phyloP scores from a whole-genome alignment of 75 land plant species.

The Selaginella tamariscina region DNA sequence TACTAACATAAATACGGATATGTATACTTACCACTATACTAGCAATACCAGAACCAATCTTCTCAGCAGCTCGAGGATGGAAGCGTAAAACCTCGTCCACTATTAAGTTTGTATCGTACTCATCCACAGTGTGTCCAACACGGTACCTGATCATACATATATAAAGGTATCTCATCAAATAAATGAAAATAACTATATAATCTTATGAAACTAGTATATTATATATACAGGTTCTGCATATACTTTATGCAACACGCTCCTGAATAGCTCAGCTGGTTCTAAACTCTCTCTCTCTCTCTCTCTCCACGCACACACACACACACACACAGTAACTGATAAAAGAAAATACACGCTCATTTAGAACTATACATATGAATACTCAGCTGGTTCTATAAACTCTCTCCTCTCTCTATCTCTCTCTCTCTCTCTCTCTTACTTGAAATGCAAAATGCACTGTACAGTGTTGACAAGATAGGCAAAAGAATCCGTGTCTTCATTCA shows the following conservation, averaged over 20 bases:
- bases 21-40: background rate
- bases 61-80: background rate
- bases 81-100: background rate
- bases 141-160: background rate
- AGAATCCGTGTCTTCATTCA: background rate
- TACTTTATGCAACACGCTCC: too few relatives aligned
- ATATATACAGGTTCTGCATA: too few relatives aligned
- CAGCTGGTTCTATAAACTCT: too few relatives aligned
- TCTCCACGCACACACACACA: too few relatives aligned
- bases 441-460: background rate
- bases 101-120: background rate
- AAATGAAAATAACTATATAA: background rate
- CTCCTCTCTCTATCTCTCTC: too few relatives aligned
- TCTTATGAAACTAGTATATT: too few relatives aligned
- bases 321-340: too few relatives aligned
- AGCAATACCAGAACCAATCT: background rate
- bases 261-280: too few relatives aligned
- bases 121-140: background rate
- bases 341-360: too few relatives aligned
- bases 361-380: too few relatives aligned
- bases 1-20: background rate
- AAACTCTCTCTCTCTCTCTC: too few relatives aligned
- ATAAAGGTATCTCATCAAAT: background rate
- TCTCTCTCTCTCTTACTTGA: background rate
- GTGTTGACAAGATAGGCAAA: background rate